Evolutionary conservation across 106 monocot genomes (phyloP), one percentile per base, ranked within the genome.

Genomic region (Allium sativum): DNA sequence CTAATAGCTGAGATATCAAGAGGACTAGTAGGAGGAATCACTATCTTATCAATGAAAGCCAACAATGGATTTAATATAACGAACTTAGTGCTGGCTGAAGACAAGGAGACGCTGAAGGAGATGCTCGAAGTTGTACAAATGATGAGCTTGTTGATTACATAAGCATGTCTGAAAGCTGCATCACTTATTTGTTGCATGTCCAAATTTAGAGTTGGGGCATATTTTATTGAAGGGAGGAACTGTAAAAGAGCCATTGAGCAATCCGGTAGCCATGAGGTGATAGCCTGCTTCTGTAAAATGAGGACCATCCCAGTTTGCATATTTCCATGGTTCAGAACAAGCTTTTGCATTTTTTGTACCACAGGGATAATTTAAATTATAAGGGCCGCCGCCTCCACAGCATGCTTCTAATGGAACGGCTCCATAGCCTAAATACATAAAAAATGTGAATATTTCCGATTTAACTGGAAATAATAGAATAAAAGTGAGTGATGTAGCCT

Each of bases 221-320:
- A 31, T 31, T 31, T 31, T 31, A 31, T 31, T 58, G 58, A 80
- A 56, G 52, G 72, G 62, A 8, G 82, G 77, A 11, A 13, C 21
- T 13, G 60, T 44, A 43, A 47, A 70, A 7, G 74, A 67, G 16
- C 78, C 78, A 9, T 74, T 12, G 12, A 79, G 62, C 50, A 70
- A 19, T 8, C 70, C 66, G 9, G 13, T 15, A 40, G 83, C 67
- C 6, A 83, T 71, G 15, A 58, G n/a, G 7, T 21, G 43, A 31
- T 79, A 69, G 8, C 66, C 79, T 3, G 79, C 75, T 57, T 84
- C 83, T 0, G 83, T 84, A 42, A 84, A 45, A 73, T 84, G 83
- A 42, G 76, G 55, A 53, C 83, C 83, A 55, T 84, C 83, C 83
- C 83, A 84, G 43, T 60, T 69, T 18, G 68, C 59, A 45, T 79